A percentile compares a stretch with the other conserved stretches of the same genome.
Evolutionary conservation across 2,329 filamentous ascomycete genomes (phyloP).

Genomic region (Zymoseptoria pseudotritici): DNA sequence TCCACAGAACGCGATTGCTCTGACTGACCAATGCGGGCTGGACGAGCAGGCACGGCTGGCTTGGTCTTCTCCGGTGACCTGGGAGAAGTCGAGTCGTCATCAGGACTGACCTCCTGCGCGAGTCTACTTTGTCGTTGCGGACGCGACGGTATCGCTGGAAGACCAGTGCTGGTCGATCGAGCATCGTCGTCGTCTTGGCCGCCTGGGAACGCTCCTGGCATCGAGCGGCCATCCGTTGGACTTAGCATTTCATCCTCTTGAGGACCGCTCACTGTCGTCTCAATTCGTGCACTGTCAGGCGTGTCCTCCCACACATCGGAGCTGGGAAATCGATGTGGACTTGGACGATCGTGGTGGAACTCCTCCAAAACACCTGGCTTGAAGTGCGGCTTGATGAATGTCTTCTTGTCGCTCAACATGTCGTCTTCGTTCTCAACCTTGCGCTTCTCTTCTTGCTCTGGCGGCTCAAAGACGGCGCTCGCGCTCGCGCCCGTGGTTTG

Average conservation of each 20-base stretch:
- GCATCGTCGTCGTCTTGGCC: conserved; percentile 5
- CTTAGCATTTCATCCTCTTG: conserved; percentile 27
- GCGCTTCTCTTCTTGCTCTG: conserved; percentile 45
- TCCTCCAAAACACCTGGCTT: conserved; percentile 47
- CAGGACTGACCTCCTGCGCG: conserved; percentile 24
- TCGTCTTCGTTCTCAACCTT: conserved; percentile 28
- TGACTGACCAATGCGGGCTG: conserved; percentile 45
- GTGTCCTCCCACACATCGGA: conserved; percentile 92
- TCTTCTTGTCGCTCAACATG: conserved; percentile 39
- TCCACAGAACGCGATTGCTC: conserved; percentile 20
- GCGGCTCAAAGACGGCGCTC: conserved; percentile 36
- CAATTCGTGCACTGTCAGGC: conserved; percentile 72
- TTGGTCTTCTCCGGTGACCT: conserved; percentile 54
- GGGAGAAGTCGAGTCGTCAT: conserved; percentile 35
- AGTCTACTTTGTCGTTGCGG: conserved; percentile 26
- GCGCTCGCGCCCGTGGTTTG: conserved; percentile 11
- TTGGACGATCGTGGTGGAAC: conserved; percentile 43
- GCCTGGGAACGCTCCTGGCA: not conserved
- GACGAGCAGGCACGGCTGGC: conserved; percentile 55
- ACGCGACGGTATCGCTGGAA: conserved; percentile 25
- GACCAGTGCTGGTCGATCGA: conserved; percentile 20
- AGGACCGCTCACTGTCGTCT: conserved; percentile 58
- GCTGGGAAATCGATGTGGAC: conserved; percentile 70
- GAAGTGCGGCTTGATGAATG: conserved; percentile 52
- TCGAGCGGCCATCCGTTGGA: conserved; percentile 20